Base-by-base conservation (phyloP, 495 filamentous ascomycete genomes). In the Annulohypoxylon bovei region DNA sequence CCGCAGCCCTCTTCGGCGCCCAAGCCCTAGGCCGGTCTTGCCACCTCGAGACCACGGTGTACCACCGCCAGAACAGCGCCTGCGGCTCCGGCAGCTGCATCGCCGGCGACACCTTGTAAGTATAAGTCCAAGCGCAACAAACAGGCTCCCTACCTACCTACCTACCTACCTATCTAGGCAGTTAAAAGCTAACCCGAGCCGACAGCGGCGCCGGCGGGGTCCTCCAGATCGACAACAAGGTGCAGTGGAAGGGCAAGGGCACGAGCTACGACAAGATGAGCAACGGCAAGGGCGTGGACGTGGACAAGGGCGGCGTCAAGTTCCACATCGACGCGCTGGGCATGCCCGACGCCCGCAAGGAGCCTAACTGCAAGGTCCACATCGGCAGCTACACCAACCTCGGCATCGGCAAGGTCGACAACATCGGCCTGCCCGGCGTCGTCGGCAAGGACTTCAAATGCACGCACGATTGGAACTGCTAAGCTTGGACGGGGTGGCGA, bases 311-410 rank as follows among this genome's bases (percentile, higher is more conserved):
- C 25, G 47, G 47, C 14, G 47, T 52, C 25, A 52, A 52, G 25
- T 52, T 52, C 47, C 47, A 52, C 47, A 52, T 52, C 47, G 47
- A 52, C 47, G 3, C 47, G 1, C 25, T 52, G 3, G 47, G 47
- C 25, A 30, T 28, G 11, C 47, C 47, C 3, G 47, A 52, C 27
- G 25, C 14, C 23, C 23, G 5, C 11, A 11, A 52, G 11, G 4
- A 30, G 12, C 47, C 47, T 11, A 52, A 3, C 14, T 52, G 47
- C 25, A 52, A 52, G 47, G 25, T 52, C 4, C 47, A 52, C 47
- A 28, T 52, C 25, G 47, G 47, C 23, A 30, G 27, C 27, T 28
- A 52, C 47, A 52, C 25, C 9, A 52, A 52, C 47, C 23, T 52
- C 25, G 47, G 47, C 11, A 52, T 16, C 8, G 23, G 23, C 3